Evolutionary conservation across 2,329 filamentous ascomycete genomes (phyloP).

Genomic region (Scytalidium sp.): DNA sequence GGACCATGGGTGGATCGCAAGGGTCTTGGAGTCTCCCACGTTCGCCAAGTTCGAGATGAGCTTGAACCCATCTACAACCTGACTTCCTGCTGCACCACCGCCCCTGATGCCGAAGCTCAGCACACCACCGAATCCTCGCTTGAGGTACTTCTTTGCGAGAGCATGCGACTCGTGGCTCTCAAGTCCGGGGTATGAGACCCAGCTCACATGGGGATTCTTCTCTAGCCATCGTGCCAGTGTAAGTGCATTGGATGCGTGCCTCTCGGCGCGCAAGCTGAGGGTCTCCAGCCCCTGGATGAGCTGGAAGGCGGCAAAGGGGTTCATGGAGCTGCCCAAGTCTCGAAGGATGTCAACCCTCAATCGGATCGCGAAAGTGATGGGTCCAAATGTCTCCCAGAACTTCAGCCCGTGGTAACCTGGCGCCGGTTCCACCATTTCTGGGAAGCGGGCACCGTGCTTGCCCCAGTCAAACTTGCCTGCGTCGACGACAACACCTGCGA

Average conservation of each 20-base stretch:
- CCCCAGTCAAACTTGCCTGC: constrained; percentile 94
- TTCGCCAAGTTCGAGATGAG: constrained; percentile 95
- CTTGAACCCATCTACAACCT: constrained; percentile 92
- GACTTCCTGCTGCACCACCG: constrained; percentile 75
- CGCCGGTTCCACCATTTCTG: constrained; percentile 85
- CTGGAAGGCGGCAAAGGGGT: constrained; percentile 91
- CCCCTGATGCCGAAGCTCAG: constrained; percentile 93
- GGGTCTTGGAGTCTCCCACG: constrained; percentile 91
- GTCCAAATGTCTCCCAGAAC: constrained; percentile 90
- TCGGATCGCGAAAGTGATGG: constrained; percentile 78
- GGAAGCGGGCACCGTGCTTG: constrained; percentile 78
- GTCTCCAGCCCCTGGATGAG: constrained; percentile 88
- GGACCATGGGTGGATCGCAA: constrained; percentile 93
- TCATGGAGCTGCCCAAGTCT: constrained; percentile 78
- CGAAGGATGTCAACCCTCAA: constrained; percentile 87
- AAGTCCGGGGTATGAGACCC: constrained; percentile 93
- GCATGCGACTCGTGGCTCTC: constrained; percentile 77
- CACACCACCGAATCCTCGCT: constrained; percentile 82
- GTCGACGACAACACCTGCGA: constrained; percentile 83
- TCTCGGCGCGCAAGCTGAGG: constrained; percentile 78
- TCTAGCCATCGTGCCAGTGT: constrained; percentile 80
- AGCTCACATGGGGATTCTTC: constrained; percentile 77
- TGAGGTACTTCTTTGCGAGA: constrained; percentile 82
- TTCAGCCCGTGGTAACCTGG: constrained; percentile 90
- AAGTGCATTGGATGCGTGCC: constrained; percentile 82